Evolutionary conservation across 257 asterid species (phyloP), one percentile per base, ranked within the genome.

Genomic region (Ligustrum vulgare): DNA sequence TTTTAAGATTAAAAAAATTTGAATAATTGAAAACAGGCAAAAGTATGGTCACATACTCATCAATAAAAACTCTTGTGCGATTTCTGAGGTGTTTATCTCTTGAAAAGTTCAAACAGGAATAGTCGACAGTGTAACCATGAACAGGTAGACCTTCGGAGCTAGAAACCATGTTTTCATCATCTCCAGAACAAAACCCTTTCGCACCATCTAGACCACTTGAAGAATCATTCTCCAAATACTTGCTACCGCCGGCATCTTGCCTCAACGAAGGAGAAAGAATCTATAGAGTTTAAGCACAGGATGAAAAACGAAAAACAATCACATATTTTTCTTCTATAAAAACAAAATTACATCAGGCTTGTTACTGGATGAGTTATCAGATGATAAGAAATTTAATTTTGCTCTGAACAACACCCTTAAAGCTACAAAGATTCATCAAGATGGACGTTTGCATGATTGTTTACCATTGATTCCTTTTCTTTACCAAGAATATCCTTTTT

Each of bases 51-150:
- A 84, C 96, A 76, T 91, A 95, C 99, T 95, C 99, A 35, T 98
- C 98, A 74, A 98, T 98, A 82, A 95, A 95, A 79, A 93, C 90
- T 86, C 97, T 87, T 49, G 99, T 95, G 72, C 99, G 93, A 75
- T 92, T 91, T 93, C 99, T 89, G 83, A 95, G 94, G 91, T 91
- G 99, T 86, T 88, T 94, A 81, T 91, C 93, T 79, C 89, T 88
- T 82, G 90, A 72, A 79, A 83, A 81, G 83, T 80, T 84, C 68
- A 85, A 85, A 71, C 75, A 82, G 71, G 92, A 78, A 78, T 80
- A 85, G 84, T 83, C 91, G 78, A 78, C 77, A 9, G 81, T 70
- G 58, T 78, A 74, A 81, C 72, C 86, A 18, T 78, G 87, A 70
- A 43, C 43, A 63, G 88, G 72, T 37, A 81, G 70, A 75, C 69